Evolutionary conservation across 2,329 filamentous ascomycete species (phyloP).

Genomic region (Xylaria digitata): DNA sequence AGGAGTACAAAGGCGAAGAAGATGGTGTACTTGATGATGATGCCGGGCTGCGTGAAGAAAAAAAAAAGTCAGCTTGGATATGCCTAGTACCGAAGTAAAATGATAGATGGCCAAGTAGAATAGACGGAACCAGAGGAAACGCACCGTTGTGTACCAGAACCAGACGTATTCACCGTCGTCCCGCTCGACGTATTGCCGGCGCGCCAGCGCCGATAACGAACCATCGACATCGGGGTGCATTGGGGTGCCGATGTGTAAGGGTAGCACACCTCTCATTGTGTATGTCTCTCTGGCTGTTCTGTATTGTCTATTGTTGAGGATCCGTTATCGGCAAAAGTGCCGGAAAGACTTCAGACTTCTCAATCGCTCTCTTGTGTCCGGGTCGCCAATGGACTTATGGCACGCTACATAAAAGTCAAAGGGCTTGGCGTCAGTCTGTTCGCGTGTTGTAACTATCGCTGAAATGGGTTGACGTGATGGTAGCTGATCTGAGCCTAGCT

Average conservation of each 20-base stretch:
- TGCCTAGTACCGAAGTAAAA: background rate
- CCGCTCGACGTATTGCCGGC: conserved; percentile 41
- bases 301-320: background rate
- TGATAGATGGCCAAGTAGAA: background rate
- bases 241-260: conserved; percentile 26
- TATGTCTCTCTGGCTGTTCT: background rate
- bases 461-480: no score
- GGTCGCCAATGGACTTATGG: background rate
- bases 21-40: conserved; percentile 77
- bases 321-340: background rate
- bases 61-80: background rate
- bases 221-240: conserved; percentile 14
- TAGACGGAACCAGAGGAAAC: conserved; percentile 17
- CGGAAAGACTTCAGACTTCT: background rate
- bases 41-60: conserved; percentile 61
- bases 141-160: conserved; percentile 49
- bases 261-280: conserved; percentile 13
- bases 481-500: background rate
- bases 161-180: conserved; percentile 42
- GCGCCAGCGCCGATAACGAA: conserved; percentile 20
- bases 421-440: background rate
- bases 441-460: background rate
- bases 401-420: background rate
- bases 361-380: background rate
- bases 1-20: conserved; percentile 70